Evolutionary conservation across 1,284 basidiomycete genomes (phyloP).

Genomic region (Puccinia brachypodii): DNA sequence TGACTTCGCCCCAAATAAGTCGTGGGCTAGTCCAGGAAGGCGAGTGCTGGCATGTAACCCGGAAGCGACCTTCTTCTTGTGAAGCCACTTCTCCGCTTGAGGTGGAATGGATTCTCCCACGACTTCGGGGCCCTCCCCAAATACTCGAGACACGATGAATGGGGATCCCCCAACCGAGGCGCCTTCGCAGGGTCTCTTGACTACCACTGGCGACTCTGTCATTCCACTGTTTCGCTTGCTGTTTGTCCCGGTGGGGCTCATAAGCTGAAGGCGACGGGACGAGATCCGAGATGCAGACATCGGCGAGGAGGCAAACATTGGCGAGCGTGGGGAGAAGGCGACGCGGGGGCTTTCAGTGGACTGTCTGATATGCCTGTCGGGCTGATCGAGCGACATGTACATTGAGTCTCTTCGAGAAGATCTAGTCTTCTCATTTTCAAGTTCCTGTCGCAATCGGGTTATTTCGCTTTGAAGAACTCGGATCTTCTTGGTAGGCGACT

Average conservation of each 20-base stretch:
- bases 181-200: conserved; percentile 42
- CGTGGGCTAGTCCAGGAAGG: conserved; percentile 31
- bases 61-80: conserved; percentile 19
- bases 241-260: background rate
- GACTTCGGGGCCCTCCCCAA: conserved; percentile 40
- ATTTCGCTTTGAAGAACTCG: conserved; percentile 39
- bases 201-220: conserved; percentile 34
- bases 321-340: conserved; percentile 22
- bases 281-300: conserved; percentile 5
- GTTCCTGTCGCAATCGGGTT: conserved; percentile 18
- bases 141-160: conserved; percentile 44
- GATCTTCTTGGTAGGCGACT: conserved; percentile 43
- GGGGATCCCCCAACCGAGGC: conserved; percentile 37
- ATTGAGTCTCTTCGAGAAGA: conserved; percentile 2
- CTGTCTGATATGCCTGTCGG: background rate
- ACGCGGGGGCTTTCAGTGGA: conserved; percentile 3
- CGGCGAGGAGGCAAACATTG: conserved; percentile 19
- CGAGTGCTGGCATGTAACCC: background rate
- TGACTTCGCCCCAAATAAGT: conserved; percentile 43
- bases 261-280: background rate
- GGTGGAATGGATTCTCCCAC: conserved; percentile 34
- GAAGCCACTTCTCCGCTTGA: conserved; percentile 20
- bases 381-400: conserved; percentile 12
- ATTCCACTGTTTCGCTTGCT: conserved; percentile 10
- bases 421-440: conserved; percentile 35